A percentile compares a stretch with the other conserved stretches of the same genome.
Conservation (phyloP, 2,329 filamentous ascomycete species). For the Alternaria rosae region DNA sequence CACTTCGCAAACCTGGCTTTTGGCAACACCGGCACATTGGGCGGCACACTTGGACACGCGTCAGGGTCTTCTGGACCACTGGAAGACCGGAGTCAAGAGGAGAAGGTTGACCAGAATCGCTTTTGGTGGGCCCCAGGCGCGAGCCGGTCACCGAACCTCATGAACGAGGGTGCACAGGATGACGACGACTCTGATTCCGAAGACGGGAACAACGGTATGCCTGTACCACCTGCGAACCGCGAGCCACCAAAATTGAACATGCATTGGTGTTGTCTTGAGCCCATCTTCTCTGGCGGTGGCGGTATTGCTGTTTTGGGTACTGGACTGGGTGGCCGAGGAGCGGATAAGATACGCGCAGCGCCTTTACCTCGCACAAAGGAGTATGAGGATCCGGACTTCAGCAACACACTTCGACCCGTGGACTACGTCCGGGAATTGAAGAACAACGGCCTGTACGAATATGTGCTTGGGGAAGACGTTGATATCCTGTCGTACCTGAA, state of each 20-base stretch:
- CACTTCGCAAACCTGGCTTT: slow-evolving; percentile 49
- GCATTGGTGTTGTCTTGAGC: slow-evolving; percentile 67
- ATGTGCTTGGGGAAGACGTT: slow-evolving; percentile 51
- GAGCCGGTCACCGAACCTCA: slow-evolving; percentile 63
- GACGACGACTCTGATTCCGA: slow-evolving; percentile 50
- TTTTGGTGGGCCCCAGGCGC: slow-evolving; percentile 68
- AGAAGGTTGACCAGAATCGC: slow-evolving; percentile 42
- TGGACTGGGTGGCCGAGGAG: slow-evolving; percentile 57
- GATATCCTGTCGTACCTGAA: slow-evolving; percentile 50
- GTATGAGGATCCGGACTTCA: slow-evolving; percentile 65
- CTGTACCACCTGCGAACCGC: slow-evolving; percentile 40
- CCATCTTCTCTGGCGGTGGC: slow-evolving; percentile 66
- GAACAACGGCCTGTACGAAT: slow-evolving; percentile 52
- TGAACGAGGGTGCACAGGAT: slow-evolving; percentile 59
- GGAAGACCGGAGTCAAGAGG: slow-evolving; percentile 28
- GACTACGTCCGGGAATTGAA: slow-evolving; percentile 52
- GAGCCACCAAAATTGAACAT: slow-evolving; percentile 62
- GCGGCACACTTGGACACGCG: slow-evolving; percentile 37
- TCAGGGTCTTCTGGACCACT: slow-evolving; percentile 38
- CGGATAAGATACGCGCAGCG: slow-evolving; percentile 64
- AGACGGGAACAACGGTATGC: slow-evolving; percentile 48
- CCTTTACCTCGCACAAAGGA: slow-evolving; percentile 63
- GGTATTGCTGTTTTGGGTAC: slow-evolving; percentile 65
- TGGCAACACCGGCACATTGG: slow-evolving; percentile 37
- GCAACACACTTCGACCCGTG: slow-evolving; percentile 57